Percentiles rank a stretch among this genome's conserved stretches.
Evolutionary conservation across 2,329 filamentous ascomycete genomes (phyloP).

Genomic region (Macrophomina phaseolina): DNA sequence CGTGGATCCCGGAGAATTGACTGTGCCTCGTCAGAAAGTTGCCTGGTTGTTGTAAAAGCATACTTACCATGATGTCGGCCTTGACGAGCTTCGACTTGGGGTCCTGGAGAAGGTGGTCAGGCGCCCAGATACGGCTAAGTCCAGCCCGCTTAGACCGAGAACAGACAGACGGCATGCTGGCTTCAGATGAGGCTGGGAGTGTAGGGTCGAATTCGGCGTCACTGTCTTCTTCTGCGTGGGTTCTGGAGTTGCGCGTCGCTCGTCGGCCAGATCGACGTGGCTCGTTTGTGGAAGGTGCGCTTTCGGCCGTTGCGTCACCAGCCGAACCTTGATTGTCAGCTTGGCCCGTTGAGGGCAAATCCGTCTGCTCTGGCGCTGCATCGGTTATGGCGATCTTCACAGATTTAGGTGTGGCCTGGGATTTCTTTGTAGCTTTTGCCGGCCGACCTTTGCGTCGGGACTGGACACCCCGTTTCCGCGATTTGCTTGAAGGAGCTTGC

Average conservation of each 20-base stretch:
- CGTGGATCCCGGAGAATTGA: slow-evolving; percentile 26
- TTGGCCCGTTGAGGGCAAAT: slow-evolving; percentile 3
- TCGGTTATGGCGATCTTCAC: neutral
- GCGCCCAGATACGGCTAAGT: slow-evolving; percentile 33
- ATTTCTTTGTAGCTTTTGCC: neutral
- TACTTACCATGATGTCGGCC: slow-evolving; percentile 40
- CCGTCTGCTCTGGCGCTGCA: neutral
- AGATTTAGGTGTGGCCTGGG: neutral
- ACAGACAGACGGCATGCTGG: neutral
- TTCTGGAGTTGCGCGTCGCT: slow-evolving; percentile 9
- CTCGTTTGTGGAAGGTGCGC: slow-evolving; percentile 27
- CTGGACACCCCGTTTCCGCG: neutral
- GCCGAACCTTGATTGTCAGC: slow-evolving; percentile 35
- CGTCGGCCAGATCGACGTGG: slow-evolving; percentile 20
- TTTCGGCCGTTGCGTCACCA: slow-evolving; percentile 38
- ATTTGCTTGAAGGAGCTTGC: neutral
- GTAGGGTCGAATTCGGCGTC: slow-evolving; percentile 28
- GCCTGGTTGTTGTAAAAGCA: too few relatives aligned
- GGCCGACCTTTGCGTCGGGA: neutral
- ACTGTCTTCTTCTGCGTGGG: slow-evolving; percentile 24
- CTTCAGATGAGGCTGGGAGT: slow-evolving; percentile 22
- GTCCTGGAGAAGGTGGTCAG: slow-evolving; percentile 41
- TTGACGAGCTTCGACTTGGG: slow-evolving; percentile 39
- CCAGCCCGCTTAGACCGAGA: slow-evolving; percentile 2
- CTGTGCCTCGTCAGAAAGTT: neutral